Evolutionary conservation across 1,139 yeast species (phyloP).

Genomic region (Scheffersomyces titani): DNA sequence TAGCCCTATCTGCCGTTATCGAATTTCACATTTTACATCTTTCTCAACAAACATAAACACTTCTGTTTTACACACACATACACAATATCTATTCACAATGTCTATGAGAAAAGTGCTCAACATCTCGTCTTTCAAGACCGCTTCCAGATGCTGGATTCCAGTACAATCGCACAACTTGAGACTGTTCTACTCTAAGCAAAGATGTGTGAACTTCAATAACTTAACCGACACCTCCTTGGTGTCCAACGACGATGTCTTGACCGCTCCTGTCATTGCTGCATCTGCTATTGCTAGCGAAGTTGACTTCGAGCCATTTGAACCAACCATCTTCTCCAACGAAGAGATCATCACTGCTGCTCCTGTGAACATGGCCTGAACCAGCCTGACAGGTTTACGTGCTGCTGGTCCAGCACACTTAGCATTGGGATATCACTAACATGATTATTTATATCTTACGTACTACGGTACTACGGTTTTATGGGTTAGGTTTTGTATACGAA

Average conservation of each 20-base stretch:
- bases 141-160: conserved; percentile 50
- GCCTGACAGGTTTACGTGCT: not conserved
- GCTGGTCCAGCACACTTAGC: not conserved
- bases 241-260: conserved; percentile 38
- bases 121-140: conserved; percentile 42
- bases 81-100: conserved; percentile 18
- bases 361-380: conserved; percentile 33
- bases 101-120: conserved; percentile 34
- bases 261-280: conserved; percentile 9
- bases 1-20: not conserved
- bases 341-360: conserved; percentile 50
- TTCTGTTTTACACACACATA: not conserved
- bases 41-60: not conserved
- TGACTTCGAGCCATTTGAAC: conserved; percentile 37
- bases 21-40: not conserved
- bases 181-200: conserved; percentile 41
- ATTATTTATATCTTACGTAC: not conserved
- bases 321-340: conserved; percentile 42
- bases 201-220: conserved; percentile 39
- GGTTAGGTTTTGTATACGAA: not conserved
- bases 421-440: not conserved
- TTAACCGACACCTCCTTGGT: conserved; percentile 33
- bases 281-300: conserved; percentile 13
- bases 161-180: conserved; percentile 16
- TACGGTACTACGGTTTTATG: not conserved